Evolutionary conservation across 179 eudicot species (phyloP).

Genomic region (Vitellaria paradoxa): DNA sequence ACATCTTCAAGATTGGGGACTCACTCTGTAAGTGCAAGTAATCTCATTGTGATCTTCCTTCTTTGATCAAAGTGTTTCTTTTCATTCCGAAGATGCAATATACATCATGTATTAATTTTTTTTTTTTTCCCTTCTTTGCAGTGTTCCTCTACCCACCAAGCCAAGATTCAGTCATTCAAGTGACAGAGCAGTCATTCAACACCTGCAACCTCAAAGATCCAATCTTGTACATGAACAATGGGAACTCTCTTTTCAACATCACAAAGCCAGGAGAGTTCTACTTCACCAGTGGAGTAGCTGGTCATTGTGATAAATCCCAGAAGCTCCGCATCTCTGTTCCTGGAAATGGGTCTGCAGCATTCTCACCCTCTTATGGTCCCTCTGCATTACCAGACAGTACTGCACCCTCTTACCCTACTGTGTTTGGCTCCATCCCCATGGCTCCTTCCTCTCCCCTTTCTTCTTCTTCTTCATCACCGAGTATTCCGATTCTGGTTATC

Average conservation of each 20-base stretch:
- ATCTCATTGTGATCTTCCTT: not conserved
- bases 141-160: constrained; percentile 96
- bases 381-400: constrained; percentile 38
- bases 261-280: constrained; percentile 58
- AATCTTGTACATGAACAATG: constrained; percentile 71
- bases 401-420: constrained; percentile 58
- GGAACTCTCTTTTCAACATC: constrained; percentile 77
- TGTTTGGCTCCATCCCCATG: constrained; percentile 70
- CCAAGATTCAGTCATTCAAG: constrained; percentile 83
- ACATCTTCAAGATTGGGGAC: constrained; percentile 59
- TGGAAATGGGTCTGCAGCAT: constrained; percentile 22
- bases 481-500: not conserved
- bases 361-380: constrained; percentile 30
- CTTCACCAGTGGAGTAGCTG: constrained; percentile 78
- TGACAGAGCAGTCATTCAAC: constrained; percentile 45
- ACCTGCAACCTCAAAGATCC: constrained; percentile 72
- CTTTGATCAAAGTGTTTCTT: not conserved
- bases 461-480: constrained; percentile 20
- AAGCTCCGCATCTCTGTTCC: constrained; percentile 62
- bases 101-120: not conserved
- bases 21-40: constrained; percentile 63
- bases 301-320: constrained; percentile 66
- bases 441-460: constrained; percentile 4
- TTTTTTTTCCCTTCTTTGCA: constrained; percentile 25
- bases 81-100: not conserved